These are phyloP conservation scores for Phaffia rhodozyma DNA, from an alignment of 1,284 basidiomycete species.

Conservation along the genomic window DNA sequence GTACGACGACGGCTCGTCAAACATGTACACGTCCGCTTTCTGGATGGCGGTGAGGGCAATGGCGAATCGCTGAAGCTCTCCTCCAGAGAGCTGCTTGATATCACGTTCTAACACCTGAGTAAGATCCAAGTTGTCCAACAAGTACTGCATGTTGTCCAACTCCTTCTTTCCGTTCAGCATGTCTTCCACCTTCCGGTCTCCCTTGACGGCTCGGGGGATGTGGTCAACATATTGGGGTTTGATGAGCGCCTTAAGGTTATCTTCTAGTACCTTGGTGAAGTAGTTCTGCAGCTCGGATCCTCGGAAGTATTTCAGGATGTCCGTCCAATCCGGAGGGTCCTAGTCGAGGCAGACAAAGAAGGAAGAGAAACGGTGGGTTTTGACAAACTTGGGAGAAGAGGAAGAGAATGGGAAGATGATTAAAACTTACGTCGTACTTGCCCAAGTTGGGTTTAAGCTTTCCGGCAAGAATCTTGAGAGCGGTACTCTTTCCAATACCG, in stretches of 20 bases:
- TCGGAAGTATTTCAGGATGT: slow-evolving; percentile 92
- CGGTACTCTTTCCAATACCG: slow-evolving; percentile 96
- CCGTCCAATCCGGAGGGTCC: slow-evolving; percentile 95
- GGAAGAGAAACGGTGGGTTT: slow-evolving; percentile 9
- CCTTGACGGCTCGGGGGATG: slow-evolving; percentile 90
- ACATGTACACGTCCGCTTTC: slow-evolving; percentile 92
- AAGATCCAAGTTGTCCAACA: slow-evolving; percentile 74
- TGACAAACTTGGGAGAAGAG: not conserved
- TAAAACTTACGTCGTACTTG: slow-evolving; percentile 60
- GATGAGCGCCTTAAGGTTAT: slow-evolving; percentile 92
- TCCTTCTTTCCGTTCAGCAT: slow-evolving; percentile 77
- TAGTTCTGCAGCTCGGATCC: slow-evolving; percentile 96
- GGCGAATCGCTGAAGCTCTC: slow-evolving; percentile 91
- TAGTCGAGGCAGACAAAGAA: slow-evolving; percentile 27
- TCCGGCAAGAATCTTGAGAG: slow-evolving; percentile 85
- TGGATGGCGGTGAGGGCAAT: slow-evolving; percentile 90
- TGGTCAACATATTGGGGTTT: slow-evolving; percentile 99
- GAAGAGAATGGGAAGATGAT: not conserved
- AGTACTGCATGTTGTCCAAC: slow-evolving; percentile 64
- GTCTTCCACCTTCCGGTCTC: slow-evolving; percentile 63
- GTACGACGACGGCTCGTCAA: slow-evolving; percentile 94
- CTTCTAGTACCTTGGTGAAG: slow-evolving; percentile 96
- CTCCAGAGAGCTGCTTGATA: slow-evolving; percentile 73
- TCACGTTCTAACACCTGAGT: slow-evolving; percentile 73
- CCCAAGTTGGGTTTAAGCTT: slow-evolving; percentile 91